Evolutionary conservation across 75 land plant genomes (phyloP).

Genomic region (Selaginella tamariscina): DNA sequence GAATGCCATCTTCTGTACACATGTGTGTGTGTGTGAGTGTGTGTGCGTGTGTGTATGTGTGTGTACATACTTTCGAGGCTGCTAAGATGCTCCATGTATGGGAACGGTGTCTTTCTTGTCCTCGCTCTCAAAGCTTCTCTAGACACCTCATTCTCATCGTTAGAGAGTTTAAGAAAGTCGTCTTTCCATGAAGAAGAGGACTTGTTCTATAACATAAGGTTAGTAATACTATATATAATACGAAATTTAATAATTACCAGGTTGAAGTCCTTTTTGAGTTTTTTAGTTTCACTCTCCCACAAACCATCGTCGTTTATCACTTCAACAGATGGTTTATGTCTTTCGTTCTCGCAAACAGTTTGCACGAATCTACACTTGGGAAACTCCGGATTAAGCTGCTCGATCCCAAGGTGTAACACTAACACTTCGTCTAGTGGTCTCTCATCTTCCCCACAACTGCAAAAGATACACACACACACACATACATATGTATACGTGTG

Average conservation of each 20-base stretch:
- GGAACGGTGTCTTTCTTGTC: background rate
- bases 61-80: background rate
- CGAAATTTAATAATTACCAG: background rate
- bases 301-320: background rate
- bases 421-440: slow-evolving; percentile 52
- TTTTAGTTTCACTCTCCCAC: background rate
- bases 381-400: slow-evolving; percentile 33
- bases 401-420: slow-evolving; percentile 41
- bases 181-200: background rate
- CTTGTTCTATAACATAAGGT: slow-evolving; percentile 3
- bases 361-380: slow-evolving; percentile 40
- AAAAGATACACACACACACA: background rate
- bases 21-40: background rate
- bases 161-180: background rate
- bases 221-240: background rate
- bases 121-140: background rate
- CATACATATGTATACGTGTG: too few species aligned
- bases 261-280: background rate
- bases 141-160: background rate
- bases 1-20: slow-evolving; percentile 23
- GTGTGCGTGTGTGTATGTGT: background rate
- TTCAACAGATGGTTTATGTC: slow-evolving; percentile 15
- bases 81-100: background rate
- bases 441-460: slow-evolving; percentile 73
- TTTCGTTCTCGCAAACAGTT: slow-evolving; percentile 29